phyloP scores from a whole-genome alignment of 2,329 filamentous ascomycete genomes.

The Ceratocystis diversiconidia region DNA sequence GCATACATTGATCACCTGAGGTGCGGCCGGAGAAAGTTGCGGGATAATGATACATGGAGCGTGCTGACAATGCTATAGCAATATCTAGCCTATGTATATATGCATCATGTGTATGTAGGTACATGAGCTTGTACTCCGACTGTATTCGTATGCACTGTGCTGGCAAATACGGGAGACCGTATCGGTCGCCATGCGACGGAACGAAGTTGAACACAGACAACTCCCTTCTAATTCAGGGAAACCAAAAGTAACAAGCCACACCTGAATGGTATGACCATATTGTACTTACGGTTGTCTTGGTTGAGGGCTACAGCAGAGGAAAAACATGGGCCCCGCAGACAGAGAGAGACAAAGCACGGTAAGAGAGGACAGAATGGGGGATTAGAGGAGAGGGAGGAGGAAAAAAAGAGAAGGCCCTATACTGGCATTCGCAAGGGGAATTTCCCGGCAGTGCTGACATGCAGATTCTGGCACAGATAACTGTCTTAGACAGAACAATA shows the following conservation, averaged over 20 bases:
- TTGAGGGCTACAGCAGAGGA: background rate
- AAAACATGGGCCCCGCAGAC: background rate
- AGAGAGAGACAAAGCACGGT: background rate
- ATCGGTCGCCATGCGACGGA: conserved; percentile 1
- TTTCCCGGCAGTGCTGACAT: background rate
- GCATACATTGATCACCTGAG: background rate
- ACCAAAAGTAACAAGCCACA: background rate
- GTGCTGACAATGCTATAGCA: background rate
- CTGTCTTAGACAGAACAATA: background rate
- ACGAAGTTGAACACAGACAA: conserved; percentile 1
- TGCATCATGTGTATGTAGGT: background rate
- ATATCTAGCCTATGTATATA: background rate
- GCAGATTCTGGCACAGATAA: background rate
- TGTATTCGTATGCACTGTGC: conserved; percentile 1
- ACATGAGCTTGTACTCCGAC: background rate
- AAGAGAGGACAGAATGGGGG: background rate
- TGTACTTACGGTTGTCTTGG: background rate
- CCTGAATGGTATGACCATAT: background rate
- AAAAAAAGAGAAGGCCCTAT: too few species aligned
- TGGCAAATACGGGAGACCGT: background rate
- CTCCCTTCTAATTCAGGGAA: background rate
- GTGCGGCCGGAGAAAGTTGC: background rate
- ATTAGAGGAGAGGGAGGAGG: too few species aligned
- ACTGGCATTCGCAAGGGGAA: background rate
- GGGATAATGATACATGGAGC: conserved; percentile 3